Evolutionary conservation across 192 early-diverging fungal genomes (phyloP), one percentile per base, ranked within the genome.

Genomic region (Umbelopsis sp.): DNA sequence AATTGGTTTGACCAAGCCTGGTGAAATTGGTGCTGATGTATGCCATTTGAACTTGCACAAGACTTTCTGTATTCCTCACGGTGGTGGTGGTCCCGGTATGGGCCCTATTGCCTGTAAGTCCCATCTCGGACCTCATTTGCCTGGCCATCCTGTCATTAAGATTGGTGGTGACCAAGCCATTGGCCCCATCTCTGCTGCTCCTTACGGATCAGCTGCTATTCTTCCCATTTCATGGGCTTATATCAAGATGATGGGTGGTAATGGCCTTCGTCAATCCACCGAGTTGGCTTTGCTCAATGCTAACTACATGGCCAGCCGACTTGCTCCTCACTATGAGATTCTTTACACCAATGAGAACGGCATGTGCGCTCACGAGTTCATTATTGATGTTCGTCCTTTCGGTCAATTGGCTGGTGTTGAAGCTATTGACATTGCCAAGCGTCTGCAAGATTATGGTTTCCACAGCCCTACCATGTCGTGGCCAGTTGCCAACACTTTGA

Each of bases 21-120:
- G 90, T 45, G 93, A 96, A 69, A 98, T 98, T 76, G 97, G 97
- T 46, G 96, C 96, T 67, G 97, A 99, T 84, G 97, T 99, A 33
- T 99, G 97, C 85, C 97, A 99, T 78, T 85, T 99, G 82, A 99
- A 99, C 90, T 86, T 97, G 81, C 97, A 99, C 91, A 99, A 99
- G 91, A 98, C 97, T 21, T 94, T 98, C 85, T 95, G 91, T 66
- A 98, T 99, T 76, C 97, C 97, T 7, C 97, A 99, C 78, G 97
- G 97, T 78, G 97, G 97, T 58, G 97, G 97, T 80, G 97, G 97
- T 49, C 97, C 97, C 12, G 97, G 97, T 68, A 93, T 99, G 87
- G 97, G 97, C 33, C 96, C 96, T 11, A 96, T 99, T 73, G 93
- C 92, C 58, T 85, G 88, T 76, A 95, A 95, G 83, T 68, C 90